These are phyloP conservation scores for Penicillium griseofulvum DNA, from an alignment of 2,329 filamentous ascomycete species.

Conservation along the genomic window DNA sequence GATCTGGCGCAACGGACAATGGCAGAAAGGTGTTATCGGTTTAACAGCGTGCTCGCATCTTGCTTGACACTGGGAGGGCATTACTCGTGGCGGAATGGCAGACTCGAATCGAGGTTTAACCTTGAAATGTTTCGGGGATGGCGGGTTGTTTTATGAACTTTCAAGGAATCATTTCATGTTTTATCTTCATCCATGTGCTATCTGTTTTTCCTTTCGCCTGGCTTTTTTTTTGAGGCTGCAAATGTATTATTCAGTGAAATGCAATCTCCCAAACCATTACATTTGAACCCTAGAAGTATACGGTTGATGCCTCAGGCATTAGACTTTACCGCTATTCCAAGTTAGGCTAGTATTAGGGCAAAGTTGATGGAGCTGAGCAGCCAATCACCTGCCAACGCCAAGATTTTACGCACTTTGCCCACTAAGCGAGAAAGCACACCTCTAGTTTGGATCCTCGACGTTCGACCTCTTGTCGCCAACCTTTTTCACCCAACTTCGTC, in stretches of 20 bases:
- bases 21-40: conserved; percentile 39
- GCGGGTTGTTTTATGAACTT: conserved; percentile 4
- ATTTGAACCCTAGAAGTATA: not conserved
- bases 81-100: conserved; percentile 8
- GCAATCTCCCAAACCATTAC: not conserved
- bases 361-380: conserved; percentile 6
- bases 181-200: conserved; percentile 3
- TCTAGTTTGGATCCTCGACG: conserved; percentile 26
- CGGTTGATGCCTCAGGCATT: conserved; percentile 5
- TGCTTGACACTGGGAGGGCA: conserved; percentile 11
- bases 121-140: not conserved
- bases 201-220: conserved; percentile 3
- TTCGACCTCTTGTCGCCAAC: conserved; percentile 32
- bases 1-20: conserved; percentile 37
- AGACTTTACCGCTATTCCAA: conserved; percentile 7
- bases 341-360: conserved; percentile 41
- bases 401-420: conserved; percentile 44
- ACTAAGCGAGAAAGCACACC: conserved; percentile 46
- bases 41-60: conserved; percentile 22
- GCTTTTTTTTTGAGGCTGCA: conserved; percentile 4
- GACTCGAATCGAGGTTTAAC: conserved; percentile 5
- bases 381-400: conserved; percentile 35
- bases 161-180: conserved; percentile 7
- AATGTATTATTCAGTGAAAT: conserved; percentile 8
- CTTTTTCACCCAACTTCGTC: conserved; percentile 38